These are phyloP conservation scores for Lasiodiplodia gonubiensis DNA, from an alignment of 2,329 filamentous ascomycete species.

Conservation along the genomic window DNA sequence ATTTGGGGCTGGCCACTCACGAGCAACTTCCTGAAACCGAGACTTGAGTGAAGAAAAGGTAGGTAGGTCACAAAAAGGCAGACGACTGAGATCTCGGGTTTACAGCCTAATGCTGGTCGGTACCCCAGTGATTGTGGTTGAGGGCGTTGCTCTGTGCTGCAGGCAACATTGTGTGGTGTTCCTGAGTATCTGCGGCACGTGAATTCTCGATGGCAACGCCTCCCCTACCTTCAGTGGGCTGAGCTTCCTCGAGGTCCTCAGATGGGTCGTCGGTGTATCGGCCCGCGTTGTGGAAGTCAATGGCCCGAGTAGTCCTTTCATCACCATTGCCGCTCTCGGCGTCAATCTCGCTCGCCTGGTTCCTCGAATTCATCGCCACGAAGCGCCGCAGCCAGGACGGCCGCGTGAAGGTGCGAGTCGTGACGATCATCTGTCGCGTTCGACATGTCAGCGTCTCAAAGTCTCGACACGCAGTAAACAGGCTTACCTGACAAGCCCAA, in stretches of 20 bases:
- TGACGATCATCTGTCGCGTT: not conserved
- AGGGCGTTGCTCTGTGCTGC: not conserved
- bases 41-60: too few relatives aligned
- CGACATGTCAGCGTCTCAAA: not conserved
- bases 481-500: constrained; percentile 62
- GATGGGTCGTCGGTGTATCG: constrained; percentile 1
- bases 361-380: not conserved
- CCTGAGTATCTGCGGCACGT: not conserved
- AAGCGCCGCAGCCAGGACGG: not conserved
- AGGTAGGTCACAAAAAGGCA: too few relatives aligned
- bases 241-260: not conserved
- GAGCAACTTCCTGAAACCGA: too few relatives aligned
- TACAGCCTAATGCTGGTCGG: not conserved
- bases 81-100: not conserved
- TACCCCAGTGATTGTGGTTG: not conserved
- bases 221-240: not conserved
- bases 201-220: not conserved
- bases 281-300: not conserved
- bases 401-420: not conserved
- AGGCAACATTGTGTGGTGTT: constrained; percentile 1
- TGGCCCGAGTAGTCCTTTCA: not conserved
- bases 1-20: too few relatives aligned
- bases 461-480: too few relatives aligned
- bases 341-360: not conserved
- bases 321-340: not conserved